phyloP scores from a whole-genome alignment of 352 stramenopile genomes.

The Thalassiosira hispida region DNA sequence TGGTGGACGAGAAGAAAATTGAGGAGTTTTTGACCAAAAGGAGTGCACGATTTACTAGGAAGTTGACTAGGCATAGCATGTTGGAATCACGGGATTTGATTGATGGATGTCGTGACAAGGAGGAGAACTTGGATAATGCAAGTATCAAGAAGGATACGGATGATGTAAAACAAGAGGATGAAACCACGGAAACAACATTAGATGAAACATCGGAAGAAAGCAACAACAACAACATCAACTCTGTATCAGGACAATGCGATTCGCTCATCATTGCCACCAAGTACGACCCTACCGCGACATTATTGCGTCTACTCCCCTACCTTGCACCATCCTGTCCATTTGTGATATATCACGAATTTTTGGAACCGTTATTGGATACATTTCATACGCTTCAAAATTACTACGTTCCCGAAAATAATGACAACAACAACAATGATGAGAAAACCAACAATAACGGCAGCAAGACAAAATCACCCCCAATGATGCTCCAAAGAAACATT shows the following conservation, averaged over 20 bases:
- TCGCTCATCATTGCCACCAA: slow-evolving; percentile 90
- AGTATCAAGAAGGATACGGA: not conserved
- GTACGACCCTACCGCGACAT: slow-evolving; percentile 89
- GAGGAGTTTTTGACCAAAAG: slow-evolving; percentile 77
- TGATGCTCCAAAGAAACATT: slow-evolving; percentile 70
- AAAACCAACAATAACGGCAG: not conserved
- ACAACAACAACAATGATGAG: not conserved
- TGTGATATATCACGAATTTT: slow-evolving; percentile 94
- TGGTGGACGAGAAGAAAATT: slow-evolving; percentile 88
- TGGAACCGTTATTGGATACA: slow-evolving; percentile 90
- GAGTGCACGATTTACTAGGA: slow-evolving; percentile 78
- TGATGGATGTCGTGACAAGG: slow-evolving; percentile 49
- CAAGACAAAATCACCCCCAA: slow-evolving; percentile 13
- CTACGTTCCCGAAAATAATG: not conserved
- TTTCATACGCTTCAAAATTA: slow-evolving; percentile 90
- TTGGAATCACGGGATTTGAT: slow-evolving; percentile 86
- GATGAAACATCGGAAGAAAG: not conserved
- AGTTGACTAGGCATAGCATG: slow-evolving; percentile 86
- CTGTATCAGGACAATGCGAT: slow-evolving; percentile 59
- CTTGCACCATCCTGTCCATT: slow-evolving; percentile 92
- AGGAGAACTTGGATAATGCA: slow-evolving; percentile 7
- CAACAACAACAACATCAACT: slow-evolving; percentile 3
- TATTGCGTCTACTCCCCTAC: slow-evolving; percentile 90
- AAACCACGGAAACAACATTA: not conserved
- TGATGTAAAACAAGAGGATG: not conserved